Percentiles rank a stretch among this genome's conserved stretches.
phyloP scores from a whole-genome alignment of 345 rosid species.

The Crucihimalaya himalaica region DNA sequence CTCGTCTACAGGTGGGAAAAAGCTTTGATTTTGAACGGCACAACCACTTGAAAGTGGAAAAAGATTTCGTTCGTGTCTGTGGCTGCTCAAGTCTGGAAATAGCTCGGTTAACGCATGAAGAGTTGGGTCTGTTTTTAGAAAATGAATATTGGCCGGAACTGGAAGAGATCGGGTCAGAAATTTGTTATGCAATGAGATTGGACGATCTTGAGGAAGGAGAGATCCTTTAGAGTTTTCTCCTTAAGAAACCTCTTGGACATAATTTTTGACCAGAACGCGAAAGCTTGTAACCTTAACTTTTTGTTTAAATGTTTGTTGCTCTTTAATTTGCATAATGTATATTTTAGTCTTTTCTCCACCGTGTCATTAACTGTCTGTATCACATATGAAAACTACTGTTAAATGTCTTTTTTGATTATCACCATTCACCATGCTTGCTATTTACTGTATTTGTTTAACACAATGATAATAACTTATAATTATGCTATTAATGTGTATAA shows the following conservation, averaged over 20 bases:
- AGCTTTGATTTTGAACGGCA: conserved; percentile 53
- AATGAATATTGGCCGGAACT: conserved; percentile 38
- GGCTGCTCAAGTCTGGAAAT: conserved; percentile 38
- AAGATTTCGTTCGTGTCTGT: conserved; percentile 56
- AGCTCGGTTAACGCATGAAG: conserved; percentile 31
- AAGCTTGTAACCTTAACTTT: not conserved
- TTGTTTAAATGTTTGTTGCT: conserved; percentile 5
- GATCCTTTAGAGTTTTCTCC: conserved; percentile 34
- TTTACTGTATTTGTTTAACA: too few relatives aligned
- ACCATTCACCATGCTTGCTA: too few relatives aligned
- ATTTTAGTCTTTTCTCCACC: not conserved
- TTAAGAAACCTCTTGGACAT: not conserved
- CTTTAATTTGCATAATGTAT: not conserved
- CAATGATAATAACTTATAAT: too few relatives aligned
- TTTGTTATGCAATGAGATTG: conserved; percentile 43
- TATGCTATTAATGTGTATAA: too few relatives aligned
- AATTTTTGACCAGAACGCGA: conserved; percentile 6
- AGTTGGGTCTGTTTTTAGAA: conserved; percentile 65
- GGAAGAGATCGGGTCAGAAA: conserved; percentile 15
- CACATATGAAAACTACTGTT: not conserved
- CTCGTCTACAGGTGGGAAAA: conserved; percentile 58
- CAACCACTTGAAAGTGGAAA: conserved; percentile 42
- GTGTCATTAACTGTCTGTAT: not conserved
- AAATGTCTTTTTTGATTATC: too few relatives aligned
- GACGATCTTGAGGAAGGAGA: conserved; percentile 85